A percentile compares a stretch with the other conserved stretches of the same genome.
phyloP scores from a whole-genome alignment of 2,329 filamentous ascomycete species.

The Pezicula rhizophila region DNA sequence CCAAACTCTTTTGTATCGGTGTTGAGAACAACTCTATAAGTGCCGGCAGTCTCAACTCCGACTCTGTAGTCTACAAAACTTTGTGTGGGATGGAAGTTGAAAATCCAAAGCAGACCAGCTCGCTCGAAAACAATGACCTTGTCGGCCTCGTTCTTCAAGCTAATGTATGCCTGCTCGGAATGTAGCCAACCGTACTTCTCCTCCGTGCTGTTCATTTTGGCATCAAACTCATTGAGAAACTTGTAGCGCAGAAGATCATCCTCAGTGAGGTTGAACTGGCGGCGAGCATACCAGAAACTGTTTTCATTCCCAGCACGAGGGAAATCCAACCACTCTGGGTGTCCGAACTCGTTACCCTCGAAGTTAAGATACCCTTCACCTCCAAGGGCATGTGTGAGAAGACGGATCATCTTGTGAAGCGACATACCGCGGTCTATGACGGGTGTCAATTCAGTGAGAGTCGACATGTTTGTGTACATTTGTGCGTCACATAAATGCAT shows the following conservation, averaged over 20 bases:
- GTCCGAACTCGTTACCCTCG: constrained; percentile 97
- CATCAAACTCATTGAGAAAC: constrained; percentile 91
- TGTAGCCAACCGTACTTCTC: constrained; percentile 88
- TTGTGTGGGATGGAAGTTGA: constrained; percentile 85
- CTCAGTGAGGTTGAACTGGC: constrained; percentile 88
- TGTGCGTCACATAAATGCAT: constrained; percentile 98
- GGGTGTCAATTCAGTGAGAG: constrained; percentile 73
- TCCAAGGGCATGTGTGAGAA: constrained; percentile 84
- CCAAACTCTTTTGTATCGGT: constrained; percentile 73
- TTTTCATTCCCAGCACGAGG: constrained; percentile 88
- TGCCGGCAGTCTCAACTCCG: constrained; percentile 77
- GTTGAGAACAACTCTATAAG: constrained; percentile 81
- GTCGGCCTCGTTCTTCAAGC: constrained; percentile 86
- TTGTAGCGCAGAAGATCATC: constrained; percentile 80
- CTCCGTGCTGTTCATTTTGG: constrained; percentile 82
- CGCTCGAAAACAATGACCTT: constrained; percentile 96
- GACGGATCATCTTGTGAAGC: constrained; percentile 94
- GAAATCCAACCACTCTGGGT: constrained; percentile 98
- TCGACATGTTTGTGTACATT: constrained; percentile 97
- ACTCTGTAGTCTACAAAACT: constrained; percentile 92
- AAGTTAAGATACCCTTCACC: constrained; percentile 98
- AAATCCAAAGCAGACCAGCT: constrained; percentile 82
- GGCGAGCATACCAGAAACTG: constrained; percentile 89
- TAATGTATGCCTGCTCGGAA: constrained; percentile 80
- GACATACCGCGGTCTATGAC: constrained; percentile 86